Evolutionary conservation across 73 alveolate species (phyloP).

Genomic region (Blepharisma japonicum): DNA sequence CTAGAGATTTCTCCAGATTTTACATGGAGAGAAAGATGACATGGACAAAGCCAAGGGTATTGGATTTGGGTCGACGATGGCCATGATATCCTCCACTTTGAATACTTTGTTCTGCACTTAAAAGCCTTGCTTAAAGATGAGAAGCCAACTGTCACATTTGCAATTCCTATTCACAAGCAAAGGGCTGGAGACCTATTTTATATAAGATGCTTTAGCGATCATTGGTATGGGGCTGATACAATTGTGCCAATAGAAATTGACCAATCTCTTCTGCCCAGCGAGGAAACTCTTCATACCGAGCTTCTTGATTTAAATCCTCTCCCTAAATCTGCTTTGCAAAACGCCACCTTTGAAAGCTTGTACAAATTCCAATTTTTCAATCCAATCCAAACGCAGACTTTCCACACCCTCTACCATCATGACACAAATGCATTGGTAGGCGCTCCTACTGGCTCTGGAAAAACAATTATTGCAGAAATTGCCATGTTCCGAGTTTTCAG

Average conservation of each 20-base stretch:
- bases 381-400: slow-evolving; percentile 98
- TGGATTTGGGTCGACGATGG: slow-evolving; percentile 78
- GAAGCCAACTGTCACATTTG: slow-evolving; percentile 76
- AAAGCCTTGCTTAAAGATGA: slow-evolving; percentile 59
- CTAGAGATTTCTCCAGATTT: slow-evolving; percentile 31
- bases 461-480: slow-evolving; percentile 99
- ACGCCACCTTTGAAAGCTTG: slow-evolving; percentile 88
- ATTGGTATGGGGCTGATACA: slow-evolving; percentile 81
- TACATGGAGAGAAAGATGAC: slow-evolving; percentile 35
- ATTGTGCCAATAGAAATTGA: slow-evolving; percentile 10
- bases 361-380: slow-evolving; percentile 95
- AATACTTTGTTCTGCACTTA: slow-evolving; percentile 82
- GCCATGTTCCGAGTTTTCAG: slow-evolving; percentile 92
- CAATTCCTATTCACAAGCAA: slow-evolving; percentile 90
- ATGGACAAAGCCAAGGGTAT: slow-evolving; percentile 42
- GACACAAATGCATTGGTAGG: slow-evolving; percentile 95
- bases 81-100: slow-evolving; percentile 93
- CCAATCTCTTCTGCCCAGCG: not conserved
- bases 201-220: slow-evolving; percentile 78
- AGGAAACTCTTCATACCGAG: slow-evolving; percentile 69
- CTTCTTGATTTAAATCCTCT: slow-evolving; percentile 95
- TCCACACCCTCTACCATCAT: slow-evolving; percentile 63
- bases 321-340: slow-evolving; percentile 89
- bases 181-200: slow-evolving; percentile 53
- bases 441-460: slow-evolving; percentile 98